Evolutionary conservation across 2,329 filamentous ascomycete genomes (phyloP).

Genomic region (Neoscytalidium dimidiatum): DNA sequence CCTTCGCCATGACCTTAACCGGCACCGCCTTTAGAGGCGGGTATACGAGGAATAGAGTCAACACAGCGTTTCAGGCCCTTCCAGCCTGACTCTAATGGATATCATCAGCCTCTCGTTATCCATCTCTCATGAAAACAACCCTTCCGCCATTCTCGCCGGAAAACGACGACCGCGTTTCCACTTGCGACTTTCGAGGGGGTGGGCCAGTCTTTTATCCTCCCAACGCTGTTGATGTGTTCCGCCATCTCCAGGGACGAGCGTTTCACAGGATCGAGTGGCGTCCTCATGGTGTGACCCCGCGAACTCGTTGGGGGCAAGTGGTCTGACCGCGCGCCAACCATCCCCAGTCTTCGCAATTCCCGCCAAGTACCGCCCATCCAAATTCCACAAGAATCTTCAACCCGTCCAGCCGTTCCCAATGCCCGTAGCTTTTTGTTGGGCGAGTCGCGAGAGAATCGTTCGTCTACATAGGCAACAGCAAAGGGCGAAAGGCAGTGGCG

Average conservation of each 20-base stretch:
- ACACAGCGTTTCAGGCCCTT: no score
- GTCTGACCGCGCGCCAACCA: neutral
- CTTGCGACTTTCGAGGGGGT: neutral
- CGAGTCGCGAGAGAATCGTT: conserved; percentile 3
- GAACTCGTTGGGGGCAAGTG: conserved; percentile 12
- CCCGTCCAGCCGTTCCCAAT: neutral
- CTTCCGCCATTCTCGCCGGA: neutral
- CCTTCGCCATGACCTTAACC: no score
- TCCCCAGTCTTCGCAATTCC: neutral
- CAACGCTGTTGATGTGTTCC: neutral
- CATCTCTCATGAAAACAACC: neutral
- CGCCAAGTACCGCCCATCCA: neutral
- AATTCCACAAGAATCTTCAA: conserved; percentile 2
- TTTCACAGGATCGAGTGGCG: neutral
- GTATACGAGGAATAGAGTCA: no score
- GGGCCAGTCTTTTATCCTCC: neutral
- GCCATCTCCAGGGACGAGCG: neutral
- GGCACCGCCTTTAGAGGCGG: no score
- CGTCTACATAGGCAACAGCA: neutral
- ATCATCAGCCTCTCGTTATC: neutral
- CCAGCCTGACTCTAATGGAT: neutral
- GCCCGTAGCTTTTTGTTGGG: conserved; percentile 3
- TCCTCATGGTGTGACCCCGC: conserved; percentile 11
- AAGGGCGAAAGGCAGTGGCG: neutral
- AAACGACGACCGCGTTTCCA: neutral